These are phyloP conservation scores for Fusarium falciforme DNA, from an alignment of 2,329 filamentous ascomycete species.

Conservation along the genomic window DNA sequence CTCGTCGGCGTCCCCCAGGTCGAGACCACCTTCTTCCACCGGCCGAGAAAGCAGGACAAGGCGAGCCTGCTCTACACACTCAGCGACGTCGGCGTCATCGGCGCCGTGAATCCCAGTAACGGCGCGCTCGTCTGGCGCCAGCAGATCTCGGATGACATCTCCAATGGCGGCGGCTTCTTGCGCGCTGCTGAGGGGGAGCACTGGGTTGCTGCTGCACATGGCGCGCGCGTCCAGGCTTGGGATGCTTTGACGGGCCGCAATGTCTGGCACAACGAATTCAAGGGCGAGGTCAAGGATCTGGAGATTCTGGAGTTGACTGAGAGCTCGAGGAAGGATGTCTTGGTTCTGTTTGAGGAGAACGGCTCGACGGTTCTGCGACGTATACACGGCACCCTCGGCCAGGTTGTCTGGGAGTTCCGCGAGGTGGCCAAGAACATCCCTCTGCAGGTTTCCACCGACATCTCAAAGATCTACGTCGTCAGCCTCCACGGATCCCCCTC, in stretches of 20 bases:
- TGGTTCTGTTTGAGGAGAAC: conserved; percentile 74
- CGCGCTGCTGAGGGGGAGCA: conserved; percentile 83
- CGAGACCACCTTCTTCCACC: conserved; percentile 94
- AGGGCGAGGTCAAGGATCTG: conserved; percentile 72
- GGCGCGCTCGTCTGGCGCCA: conserved; percentile 91
- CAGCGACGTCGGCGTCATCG: conserved; percentile 84
- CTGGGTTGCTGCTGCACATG: conserved; percentile 79
- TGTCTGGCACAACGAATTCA: conserved; percentile 76
- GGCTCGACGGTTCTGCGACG: conserved; percentile 72
- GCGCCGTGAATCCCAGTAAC: conserved; percentile 88
- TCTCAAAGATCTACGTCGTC: conserved; percentile 79
- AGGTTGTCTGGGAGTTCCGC: conserved; percentile 81
- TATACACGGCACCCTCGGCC: conserved; percentile 78
- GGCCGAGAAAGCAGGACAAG: conserved; percentile 82
- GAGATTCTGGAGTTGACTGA: conserved; percentile 81
- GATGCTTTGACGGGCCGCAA: conserved; percentile 83
- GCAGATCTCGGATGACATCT: conserved; percentile 66
- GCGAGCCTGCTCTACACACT: conserved; percentile 92
- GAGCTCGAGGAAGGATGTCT: conserved; percentile 73
- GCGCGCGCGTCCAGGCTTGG: conserved; percentile 80
- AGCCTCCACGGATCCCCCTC: conserved; percentile 76
- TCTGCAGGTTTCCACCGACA: conserved; percentile 79
- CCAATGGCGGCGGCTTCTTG: conserved; percentile 64
- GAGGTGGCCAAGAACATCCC: conserved; percentile 77
- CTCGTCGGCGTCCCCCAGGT: conserved; percentile 85